These are phyloP conservation scores for Mycosarcoma mackinlayi DNA, from an alignment of 1,284 basidiomycete genomes.

Conservation along the genomic window DNA sequence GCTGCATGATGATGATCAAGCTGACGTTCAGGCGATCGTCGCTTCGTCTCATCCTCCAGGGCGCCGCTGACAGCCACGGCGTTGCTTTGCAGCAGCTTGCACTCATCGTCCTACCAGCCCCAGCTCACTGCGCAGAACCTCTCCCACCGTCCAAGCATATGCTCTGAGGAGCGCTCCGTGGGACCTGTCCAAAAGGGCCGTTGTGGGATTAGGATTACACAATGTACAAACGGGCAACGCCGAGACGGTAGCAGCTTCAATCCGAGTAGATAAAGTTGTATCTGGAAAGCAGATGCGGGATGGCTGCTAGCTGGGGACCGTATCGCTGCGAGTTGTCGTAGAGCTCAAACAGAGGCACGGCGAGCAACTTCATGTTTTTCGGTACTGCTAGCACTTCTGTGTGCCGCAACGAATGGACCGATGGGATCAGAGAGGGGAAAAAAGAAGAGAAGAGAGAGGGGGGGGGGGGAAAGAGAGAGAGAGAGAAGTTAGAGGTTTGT, in stretches of 20 bases:
- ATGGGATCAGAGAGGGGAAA: background rate
- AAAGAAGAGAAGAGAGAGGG: background rate
- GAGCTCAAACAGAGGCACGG: constrained; percentile 91
- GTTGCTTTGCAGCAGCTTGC: too few relatives aligned
- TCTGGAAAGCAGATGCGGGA: constrained; percentile 91
- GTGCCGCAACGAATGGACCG: background rate
- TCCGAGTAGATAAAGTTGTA: constrained; percentile 71
- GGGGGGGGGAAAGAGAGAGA: background rate
- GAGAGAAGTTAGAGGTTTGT: background rate
- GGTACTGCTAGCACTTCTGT: constrained; percentile 94
- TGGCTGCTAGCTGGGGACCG: constrained; percentile 90
- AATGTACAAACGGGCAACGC: background rate
- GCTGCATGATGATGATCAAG: background rate
- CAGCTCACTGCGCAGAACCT: too few relatives aligned
- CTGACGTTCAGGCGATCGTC: too few relatives aligned
- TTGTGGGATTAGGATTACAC: constrained; percentile 22
- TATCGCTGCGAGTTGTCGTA: constrained; percentile 95
- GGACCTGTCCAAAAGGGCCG: too few relatives aligned
- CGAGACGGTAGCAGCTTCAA: constrained; percentile 8
- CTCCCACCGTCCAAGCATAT: too few relatives aligned
- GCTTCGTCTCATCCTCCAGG: too few relatives aligned
- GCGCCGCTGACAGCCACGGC: too few relatives aligned
- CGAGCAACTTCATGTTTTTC: constrained; percentile 96
- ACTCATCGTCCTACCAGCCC: too few relatives aligned
- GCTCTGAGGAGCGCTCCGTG: too few relatives aligned